Conservation (phyloP, 257 asterid species). For the Phtheirospermum japonicum region DNA sequence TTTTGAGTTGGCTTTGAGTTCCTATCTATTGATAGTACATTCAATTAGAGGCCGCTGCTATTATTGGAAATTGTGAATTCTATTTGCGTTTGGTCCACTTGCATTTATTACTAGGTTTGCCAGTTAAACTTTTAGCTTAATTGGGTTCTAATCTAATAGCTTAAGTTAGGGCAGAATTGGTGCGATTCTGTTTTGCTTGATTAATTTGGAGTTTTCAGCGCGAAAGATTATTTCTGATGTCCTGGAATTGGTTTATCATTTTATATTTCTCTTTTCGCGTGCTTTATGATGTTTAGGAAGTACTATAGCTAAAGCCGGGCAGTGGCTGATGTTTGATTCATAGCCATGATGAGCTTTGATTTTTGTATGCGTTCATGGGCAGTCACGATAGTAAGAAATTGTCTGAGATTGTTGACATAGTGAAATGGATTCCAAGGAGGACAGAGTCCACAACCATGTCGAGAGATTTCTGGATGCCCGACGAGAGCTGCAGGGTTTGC, state of each 20-base stretch:
- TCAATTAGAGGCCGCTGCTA: conserved; percentile 19
- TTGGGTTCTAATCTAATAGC: conserved; percentile 21
- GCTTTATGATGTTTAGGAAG: conserved; percentile 38
- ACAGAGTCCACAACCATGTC: conserved; percentile 46
- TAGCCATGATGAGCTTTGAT: conserved; percentile 40
- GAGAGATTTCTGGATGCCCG: conserved; percentile 87
- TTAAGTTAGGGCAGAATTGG: conserved; percentile 23
- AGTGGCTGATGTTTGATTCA: conserved; percentile 42
- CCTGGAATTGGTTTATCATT: conserved; percentile 21
- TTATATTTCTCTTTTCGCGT: background rate
- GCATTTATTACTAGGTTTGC: conserved; percentile 22
- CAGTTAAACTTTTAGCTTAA: conserved; percentile 4
- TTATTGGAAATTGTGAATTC: conserved; percentile 24
- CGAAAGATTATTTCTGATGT: conserved; percentile 13
- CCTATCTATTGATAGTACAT: conserved; percentile 16
- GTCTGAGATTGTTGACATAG: conserved; percentile 60
- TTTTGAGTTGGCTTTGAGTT: conserved; percentile 25
- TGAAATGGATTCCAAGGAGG: conserved; percentile 58
- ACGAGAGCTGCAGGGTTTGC: conserved; percentile 76
- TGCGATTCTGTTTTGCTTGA: background rate
- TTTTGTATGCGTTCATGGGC: conserved; percentile 52
- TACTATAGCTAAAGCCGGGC: conserved; percentile 34
- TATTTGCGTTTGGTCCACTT: conserved; percentile 22
- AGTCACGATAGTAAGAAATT: conserved; percentile 47
- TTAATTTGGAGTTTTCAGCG: conserved; percentile 18